Conservation (phyloP, 306 rosid species). For the Quercus parvula region DNA sequence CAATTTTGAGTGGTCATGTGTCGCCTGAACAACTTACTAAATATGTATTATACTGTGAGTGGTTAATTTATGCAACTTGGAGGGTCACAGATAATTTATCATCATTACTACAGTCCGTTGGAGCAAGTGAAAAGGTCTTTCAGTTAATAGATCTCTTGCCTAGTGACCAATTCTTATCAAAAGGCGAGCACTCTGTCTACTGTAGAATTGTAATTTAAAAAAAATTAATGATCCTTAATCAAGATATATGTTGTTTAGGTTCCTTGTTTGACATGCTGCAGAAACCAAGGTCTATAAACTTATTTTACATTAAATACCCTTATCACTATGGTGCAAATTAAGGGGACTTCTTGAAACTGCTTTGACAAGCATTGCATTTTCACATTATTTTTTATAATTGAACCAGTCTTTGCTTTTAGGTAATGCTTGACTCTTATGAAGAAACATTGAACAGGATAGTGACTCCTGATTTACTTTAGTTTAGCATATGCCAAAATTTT, state of each 20-base stretch:
- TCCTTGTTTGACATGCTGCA: not conserved
- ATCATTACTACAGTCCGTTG: conserved; percentile 75
- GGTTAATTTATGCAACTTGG: conserved; percentile 90
- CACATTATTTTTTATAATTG: not conserved
- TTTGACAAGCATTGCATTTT: not conserved
- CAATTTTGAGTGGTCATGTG: conserved; percentile 41
- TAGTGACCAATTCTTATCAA: conserved; percentile 51
- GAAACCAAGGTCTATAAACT: not conserved
- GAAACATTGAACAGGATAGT: not conserved
- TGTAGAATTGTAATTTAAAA: not conserved
- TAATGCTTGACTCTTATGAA: not conserved
- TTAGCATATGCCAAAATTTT: not conserved
- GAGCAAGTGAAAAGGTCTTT: conserved; percentile 69
- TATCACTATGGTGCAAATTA: not conserved
- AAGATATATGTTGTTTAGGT: not conserved
- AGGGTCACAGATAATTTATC: conserved; percentile 69
- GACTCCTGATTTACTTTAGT: not conserved
- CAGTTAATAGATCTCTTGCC: conserved; percentile 58
- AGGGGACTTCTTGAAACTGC: not conserved
- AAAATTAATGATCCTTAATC: not conserved
- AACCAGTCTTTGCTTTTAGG: not conserved
- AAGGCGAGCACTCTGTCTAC: conserved; percentile 44
- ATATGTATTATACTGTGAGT: conserved; percentile 82
- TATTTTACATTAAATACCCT: not conserved
- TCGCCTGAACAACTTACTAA: conserved; percentile 77